Conservation (phyloP, 495 filamentous ascomycete genomes). For the Daldinia bambusicola region DNA sequence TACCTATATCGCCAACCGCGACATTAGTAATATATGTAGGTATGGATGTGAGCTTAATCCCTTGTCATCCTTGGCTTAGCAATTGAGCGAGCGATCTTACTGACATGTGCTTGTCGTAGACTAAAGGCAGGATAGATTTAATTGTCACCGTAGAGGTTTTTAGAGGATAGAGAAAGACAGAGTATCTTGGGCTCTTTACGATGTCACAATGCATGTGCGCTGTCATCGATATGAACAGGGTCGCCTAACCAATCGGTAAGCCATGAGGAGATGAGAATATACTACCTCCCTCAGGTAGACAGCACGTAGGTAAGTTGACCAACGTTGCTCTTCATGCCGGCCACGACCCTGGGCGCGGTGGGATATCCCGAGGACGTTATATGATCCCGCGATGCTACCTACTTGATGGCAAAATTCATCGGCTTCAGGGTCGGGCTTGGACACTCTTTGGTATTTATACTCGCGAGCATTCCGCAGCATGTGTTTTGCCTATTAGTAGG, state of each 20-base stretch:
- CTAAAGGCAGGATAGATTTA: not conserved
- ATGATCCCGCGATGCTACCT: not conserved
- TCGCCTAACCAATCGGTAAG: conserved; percentile 5
- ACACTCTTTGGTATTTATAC: not conserved
- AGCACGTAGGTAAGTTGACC: not conserved
- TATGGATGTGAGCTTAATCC: not conserved
- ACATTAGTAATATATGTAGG: not conserved
- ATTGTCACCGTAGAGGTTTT: not conserved
- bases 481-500: too few species aligned
- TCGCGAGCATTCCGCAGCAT: not conserved
- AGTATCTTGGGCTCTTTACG: not conserved
- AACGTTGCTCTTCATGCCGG: not conserved
- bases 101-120: not conserved
- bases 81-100: not conserved
- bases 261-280: not conserved
- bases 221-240: not conserved
- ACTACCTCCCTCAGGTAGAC: too few species aligned
- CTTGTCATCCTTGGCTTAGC: not conserved
- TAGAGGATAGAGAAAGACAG: too few species aligned
- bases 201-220: not conserved
- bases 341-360: not conserved
- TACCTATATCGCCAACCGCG: not conserved
- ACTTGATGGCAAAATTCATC: not conserved
- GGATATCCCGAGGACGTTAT: not conserved
- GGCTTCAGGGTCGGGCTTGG: too few species aligned